Conservation (phyloP, 768 basidiomycete species). For the Cystobasidium tubakii region DNA sequence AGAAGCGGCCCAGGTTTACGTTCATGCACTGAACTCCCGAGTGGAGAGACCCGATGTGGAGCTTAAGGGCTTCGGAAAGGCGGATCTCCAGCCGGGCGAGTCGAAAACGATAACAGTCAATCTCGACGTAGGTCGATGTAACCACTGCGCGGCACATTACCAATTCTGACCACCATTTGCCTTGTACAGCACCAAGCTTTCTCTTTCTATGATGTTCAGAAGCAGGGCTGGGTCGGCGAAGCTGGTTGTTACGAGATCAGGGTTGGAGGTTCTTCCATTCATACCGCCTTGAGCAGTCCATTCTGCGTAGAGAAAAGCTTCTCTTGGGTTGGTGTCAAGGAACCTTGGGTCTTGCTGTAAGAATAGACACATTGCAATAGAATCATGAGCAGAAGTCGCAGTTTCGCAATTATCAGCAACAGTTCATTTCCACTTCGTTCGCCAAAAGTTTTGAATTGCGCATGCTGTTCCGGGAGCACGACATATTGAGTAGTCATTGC, state of each 20-base stretch:
- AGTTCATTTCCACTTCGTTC: no score
- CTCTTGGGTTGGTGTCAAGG: constrained; percentile 43
- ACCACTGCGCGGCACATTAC: background rate
- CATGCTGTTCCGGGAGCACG: no score
- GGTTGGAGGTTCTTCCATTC: constrained; percentile 55
- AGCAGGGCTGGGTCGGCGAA: constrained; percentile 55
- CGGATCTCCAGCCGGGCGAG: constrained; percentile 40
- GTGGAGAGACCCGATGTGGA: background rate
- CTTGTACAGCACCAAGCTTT: constrained; percentile 18
- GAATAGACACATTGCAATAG: no score
- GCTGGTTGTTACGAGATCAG: constrained; percentile 54
- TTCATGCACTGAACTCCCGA: background rate
- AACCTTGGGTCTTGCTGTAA: constrained; percentile 30
- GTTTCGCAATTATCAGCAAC: no score
- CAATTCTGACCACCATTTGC: background rate
- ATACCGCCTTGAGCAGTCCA: constrained; percentile 46
- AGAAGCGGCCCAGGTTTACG: constrained; percentile 38
- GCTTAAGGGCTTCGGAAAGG: constrained; percentile 47
- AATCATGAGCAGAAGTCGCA: no score
- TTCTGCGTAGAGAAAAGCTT: constrained; percentile 37
- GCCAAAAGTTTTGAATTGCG: no score
- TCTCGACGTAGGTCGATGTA: constrained; percentile 46
- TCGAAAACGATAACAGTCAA: constrained; percentile 45
- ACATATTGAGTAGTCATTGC: no score
- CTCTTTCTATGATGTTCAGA: constrained; percentile 55